Base-by-base conservation (phyloP, 768 basidiomycete species). In the Naganishia onofrii region DNA sequence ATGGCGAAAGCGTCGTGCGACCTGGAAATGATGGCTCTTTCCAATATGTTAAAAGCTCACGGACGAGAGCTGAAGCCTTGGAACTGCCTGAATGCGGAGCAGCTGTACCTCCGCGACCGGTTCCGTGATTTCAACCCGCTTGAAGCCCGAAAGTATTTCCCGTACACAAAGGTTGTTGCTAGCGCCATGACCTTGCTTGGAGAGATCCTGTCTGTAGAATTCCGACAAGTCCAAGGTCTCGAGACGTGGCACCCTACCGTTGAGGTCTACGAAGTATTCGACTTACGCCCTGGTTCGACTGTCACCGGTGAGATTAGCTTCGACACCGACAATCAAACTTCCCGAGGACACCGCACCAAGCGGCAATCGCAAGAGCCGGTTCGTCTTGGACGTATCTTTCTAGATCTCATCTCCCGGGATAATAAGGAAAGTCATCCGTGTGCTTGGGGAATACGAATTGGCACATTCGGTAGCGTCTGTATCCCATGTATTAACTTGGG, bases 341-440 rank as follows among this genome's bases (percentile, higher is more conserved):
- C 19, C 19, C 15, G 12, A 51, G 7, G 21, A 6, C 2, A n/a
- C 3, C 21, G 34, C 4, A 36, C 34, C 4, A 36, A 23, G 23
- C 3, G 23, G n/a, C 32, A 17, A 38, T 10, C 31, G 10, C 9
- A 12, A 21, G 57, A 13, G 23, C 31, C 57, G 10, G 17, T 38
- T 8, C 57, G 3, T 8, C 48, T 51, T 7, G 57, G 57, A 34
- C n/a, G 57, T 23, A 34, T 58, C 7, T 63, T 42, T 26, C n/a
- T 63, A 6, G 60, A 69, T 21, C 54, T 60, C 4, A 31, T 58
- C 29, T 46, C 57, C 4, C 57, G 68, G 19, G 55, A 58, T 29
- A 60, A 46, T 31, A 69, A 69, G 46, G 17, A 17, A 19, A 23
- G 26, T n/a, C 26, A 48, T 60, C 56, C 68, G 0, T 51, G 46